These are phyloP conservation scores for Thermochaetoides thermophila DNA, from an alignment of 495 filamentous ascomycete genomes.

Conservation along the genomic window DNA sequence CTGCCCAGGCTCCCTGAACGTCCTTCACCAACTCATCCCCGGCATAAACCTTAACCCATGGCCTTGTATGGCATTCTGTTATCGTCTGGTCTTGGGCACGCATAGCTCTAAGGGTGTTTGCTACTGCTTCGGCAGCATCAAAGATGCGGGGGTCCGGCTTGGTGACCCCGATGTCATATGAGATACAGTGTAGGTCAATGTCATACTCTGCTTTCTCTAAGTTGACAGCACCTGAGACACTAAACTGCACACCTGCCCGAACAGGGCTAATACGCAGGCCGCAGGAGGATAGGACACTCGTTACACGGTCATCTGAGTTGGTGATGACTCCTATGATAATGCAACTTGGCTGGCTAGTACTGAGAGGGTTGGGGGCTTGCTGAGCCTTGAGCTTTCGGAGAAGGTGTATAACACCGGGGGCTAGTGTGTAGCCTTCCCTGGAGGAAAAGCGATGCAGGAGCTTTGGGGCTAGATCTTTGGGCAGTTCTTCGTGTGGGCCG, in stretches of 20 bases:
- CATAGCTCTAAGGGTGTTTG: no score
- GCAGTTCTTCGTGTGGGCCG: slow-evolving; percentile 13
- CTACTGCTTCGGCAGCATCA: slow-evolving; percentile 38
- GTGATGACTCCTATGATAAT: slow-evolving; percentile 53
- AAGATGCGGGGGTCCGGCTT: slow-evolving; percentile 57
- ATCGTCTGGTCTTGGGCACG: no score
- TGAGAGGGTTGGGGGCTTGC: slow-evolving; percentile 8
- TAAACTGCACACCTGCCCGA: slow-evolving; percentile 4
- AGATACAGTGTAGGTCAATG: slow-evolving; percentile 52
- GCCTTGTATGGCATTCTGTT: slow-evolving; percentile 1
- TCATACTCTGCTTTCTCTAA: slow-evolving; percentile 19
- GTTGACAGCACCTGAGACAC: background rate
- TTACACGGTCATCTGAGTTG: slow-evolving; percentile 64
- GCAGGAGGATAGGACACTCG: slow-evolving; percentile 42
- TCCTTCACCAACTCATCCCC: slow-evolving; percentile 57
- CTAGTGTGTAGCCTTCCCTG: slow-evolving; percentile 44
- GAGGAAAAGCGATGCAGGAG: slow-evolving; percentile 49
- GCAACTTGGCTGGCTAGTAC: no score
- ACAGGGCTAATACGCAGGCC: slow-evolving; percentile 39
- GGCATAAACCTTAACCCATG: slow-evolving; percentile 44
- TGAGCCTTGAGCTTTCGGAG: slow-evolving; percentile 30
- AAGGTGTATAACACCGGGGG: slow-evolving; percentile 37
- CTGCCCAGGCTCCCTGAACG: slow-evolving; percentile 39
- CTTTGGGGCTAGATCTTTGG: slow-evolving; percentile 33
- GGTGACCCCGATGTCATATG: slow-evolving; percentile 55